phyloP scores from a whole-genome alignment of 352 stramenopile species.

The Phytophthora melonis region DNA sequence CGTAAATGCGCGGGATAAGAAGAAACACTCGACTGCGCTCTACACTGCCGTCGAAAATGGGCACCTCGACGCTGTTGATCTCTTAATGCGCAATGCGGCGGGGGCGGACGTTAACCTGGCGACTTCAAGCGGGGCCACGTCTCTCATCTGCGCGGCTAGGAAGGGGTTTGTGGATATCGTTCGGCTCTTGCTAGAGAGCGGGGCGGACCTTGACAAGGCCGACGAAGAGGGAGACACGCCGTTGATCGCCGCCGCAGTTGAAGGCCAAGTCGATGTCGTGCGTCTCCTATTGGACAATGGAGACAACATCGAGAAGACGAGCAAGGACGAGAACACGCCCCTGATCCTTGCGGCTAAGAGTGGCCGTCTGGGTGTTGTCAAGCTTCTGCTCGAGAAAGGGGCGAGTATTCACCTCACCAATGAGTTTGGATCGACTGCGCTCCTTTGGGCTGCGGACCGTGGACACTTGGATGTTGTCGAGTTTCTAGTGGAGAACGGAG shows the following conservation, averaged over 20 bases:
- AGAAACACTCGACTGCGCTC: too few species aligned
- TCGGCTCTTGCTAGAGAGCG: neutral
- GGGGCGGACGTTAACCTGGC: neutral
- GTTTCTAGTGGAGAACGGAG: neutral
- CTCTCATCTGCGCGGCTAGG: neutral
- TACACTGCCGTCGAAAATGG: neutral
- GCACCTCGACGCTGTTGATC: neutral
- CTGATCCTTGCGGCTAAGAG: neutral
- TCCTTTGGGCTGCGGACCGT: neutral
- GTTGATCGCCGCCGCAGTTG: neutral
- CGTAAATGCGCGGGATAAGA: too few species aligned
- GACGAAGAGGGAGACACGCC: neutral
- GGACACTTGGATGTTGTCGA: neutral
- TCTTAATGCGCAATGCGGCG: constrained; percentile 2
- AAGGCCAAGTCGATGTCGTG: neutral
- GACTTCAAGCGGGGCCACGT: neutral
- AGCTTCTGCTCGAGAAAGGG: neutral
- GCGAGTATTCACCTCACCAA: neutral
- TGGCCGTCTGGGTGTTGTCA: neutral
- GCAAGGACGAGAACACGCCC: neutral
- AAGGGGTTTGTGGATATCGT: neutral
- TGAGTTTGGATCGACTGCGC: neutral
- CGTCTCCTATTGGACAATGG: neutral
- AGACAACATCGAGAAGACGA: neutral
- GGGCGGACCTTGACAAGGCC: neutral